Percentiles rank a stretch among this genome's conserved stretches.
Evolutionary conservation across 2,329 filamentous ascomycete genomes (phyloP).

Genomic region (Apiospora marii): DNA sequence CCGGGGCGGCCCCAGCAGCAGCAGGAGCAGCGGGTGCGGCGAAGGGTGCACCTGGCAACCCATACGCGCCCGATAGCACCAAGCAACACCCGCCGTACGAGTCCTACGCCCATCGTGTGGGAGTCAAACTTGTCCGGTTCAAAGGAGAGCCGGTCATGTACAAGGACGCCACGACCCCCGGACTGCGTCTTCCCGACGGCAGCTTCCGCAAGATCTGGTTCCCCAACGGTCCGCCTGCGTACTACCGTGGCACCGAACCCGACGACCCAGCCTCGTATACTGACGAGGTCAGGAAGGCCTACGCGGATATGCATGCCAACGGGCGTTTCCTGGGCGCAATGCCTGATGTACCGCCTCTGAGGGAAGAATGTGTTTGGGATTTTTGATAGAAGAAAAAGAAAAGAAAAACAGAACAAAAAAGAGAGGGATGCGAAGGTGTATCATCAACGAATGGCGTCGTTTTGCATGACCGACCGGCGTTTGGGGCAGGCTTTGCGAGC

Average conservation of each 20-base stretch:
- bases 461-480: slow-evolving; percentile 13
- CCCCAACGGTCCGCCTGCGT: slow-evolving; percentile 71
- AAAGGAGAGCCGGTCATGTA: slow-evolving; percentile 71
- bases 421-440: neutral
- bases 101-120: slow-evolving; percentile 53
- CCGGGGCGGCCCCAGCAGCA: slow-evolving; percentile 32
- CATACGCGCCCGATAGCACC: slow-evolving; percentile 54
- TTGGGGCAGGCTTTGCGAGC: neutral
- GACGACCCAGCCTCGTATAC: slow-evolving; percentile 60
- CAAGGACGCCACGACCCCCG: slow-evolving; percentile 45
- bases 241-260: slow-evolving; percentile 69
- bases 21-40: slow-evolving; percentile 32
- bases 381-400: slow-evolving; percentile 56
- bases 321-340: slow-evolving; percentile 78
- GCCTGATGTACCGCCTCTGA: slow-evolving; percentile 79
- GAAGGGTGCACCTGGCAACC: slow-evolving; percentile 38
- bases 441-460: slow-evolving; percentile 5
- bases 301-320: slow-evolving; percentile 68
- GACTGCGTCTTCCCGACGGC: slow-evolving; percentile 53
- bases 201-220: slow-evolving; percentile 75
- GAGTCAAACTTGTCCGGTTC: slow-evolving; percentile 62
- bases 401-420: neutral
- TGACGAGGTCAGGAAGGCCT: slow-evolving; percentile 67
- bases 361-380: slow-evolving; percentile 78
- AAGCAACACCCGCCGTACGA: slow-evolving; percentile 54